Evolutionary conservation across 441 rosid species (phyloP).

Genomic region (Syzygium malaccense): DNA sequence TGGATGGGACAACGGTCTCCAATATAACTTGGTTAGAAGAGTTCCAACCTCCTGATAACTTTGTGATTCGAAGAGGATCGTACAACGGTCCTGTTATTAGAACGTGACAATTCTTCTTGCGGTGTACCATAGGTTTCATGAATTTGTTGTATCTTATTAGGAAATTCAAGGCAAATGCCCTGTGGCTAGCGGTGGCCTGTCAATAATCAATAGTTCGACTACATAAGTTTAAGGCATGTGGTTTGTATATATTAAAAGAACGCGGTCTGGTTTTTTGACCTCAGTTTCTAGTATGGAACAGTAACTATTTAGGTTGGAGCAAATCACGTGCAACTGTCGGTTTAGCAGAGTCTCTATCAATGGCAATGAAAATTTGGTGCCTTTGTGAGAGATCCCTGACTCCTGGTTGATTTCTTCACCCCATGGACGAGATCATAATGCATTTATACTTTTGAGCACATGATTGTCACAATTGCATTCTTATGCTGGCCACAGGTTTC

Average conservation of each 20-base stretch:
- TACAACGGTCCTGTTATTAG: conserved; percentile 71
- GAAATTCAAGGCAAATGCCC: conserved; percentile 11
- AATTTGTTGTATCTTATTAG: conserved; percentile 14
- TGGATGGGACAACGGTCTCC: conserved; percentile 40
- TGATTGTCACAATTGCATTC: neutral
- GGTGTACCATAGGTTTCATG: conserved; percentile 15
- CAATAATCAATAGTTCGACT: conserved; percentile 17
- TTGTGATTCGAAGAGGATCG: conserved; percentile 59
- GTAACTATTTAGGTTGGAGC: neutral
- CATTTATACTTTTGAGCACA: neutral
- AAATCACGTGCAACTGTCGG: neutral
- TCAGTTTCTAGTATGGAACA: conserved; percentile 18
- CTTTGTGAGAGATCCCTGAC: neutral
- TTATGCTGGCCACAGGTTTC: neutral
- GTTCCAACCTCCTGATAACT: conserved; percentile 69
- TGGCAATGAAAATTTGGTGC: neutral
- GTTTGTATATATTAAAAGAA: conserved; percentile 27
- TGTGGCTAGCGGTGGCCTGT: conserved; percentile 3
- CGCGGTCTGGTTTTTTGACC: conserved; percentile 16
- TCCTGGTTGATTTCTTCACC: neutral
- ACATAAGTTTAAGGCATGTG: conserved; percentile 19
- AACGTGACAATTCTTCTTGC: conserved; percentile 31
- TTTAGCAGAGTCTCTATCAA: neutral
- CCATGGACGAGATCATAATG: neutral
- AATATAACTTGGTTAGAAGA: conserved; percentile 65